These are phyloP conservation scores for Globisporangium camurandrum DNA, from an alignment of 352 stramenopile genomes.

Conservation along the genomic window DNA sequence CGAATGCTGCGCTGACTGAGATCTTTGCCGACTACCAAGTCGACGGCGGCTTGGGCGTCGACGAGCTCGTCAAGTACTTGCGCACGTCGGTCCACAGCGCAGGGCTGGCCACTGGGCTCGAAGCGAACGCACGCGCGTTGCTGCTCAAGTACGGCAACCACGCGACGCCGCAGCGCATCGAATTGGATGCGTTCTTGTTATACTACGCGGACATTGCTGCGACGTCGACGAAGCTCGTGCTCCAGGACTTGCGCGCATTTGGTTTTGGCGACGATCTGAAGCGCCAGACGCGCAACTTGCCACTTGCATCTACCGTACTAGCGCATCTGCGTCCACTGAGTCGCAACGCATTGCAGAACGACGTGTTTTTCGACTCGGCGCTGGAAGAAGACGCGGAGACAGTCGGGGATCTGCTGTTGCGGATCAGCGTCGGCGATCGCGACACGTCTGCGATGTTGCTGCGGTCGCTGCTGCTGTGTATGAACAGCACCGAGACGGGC, in stretches of 20 bases:
- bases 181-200: conserved; percentile 69
- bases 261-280: conserved; percentile 80
- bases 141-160: conserved; percentile 64
- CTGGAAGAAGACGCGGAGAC: conserved; percentile 84
- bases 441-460: conserved; percentile 52
- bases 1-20: conserved; percentile 55
- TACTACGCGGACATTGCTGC: conserved; percentile 78
- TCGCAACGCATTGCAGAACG: conserved; percentile 51
- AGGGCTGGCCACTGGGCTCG: conserved; percentile 31
- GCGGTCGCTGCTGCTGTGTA: conserved; percentile 62
- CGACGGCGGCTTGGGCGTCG: conserved; percentile 29
- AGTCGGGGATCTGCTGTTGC: conserved; percentile 61
- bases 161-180: conserved; percentile 29
- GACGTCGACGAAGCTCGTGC: conserved; percentile 69
- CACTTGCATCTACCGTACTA: conserved; percentile 34
- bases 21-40: conserved; percentile 72
- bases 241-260: conserved; percentile 72
- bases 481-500: conserved; percentile 76
- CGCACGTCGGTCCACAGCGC: conserved; percentile 60
- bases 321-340: conserved; percentile 48
- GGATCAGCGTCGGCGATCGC: conserved; percentile 56
- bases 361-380: conserved; percentile 81
- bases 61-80: conserved; percentile 65
- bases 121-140: conserved; percentile 61
- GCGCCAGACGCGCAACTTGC: conserved; percentile 25